Conservation (phyloP, 768 basidiomycete genomes). For the Podaxis rugospora region DNA sequence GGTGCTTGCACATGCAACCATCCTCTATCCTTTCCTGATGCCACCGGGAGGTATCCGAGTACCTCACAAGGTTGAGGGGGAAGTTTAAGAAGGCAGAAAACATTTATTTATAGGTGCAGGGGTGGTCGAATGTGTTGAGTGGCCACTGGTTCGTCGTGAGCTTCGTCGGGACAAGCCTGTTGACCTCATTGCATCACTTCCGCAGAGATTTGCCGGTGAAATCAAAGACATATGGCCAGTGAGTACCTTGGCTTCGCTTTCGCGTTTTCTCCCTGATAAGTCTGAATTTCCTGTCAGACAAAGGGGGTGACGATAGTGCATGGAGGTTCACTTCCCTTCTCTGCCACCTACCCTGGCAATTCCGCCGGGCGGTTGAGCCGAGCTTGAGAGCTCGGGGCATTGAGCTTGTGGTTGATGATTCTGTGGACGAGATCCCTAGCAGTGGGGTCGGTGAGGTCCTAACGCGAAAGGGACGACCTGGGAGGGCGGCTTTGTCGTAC, state of each 20-base stretch:
- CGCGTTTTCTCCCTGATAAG: background rate
- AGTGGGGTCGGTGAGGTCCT: background rate
- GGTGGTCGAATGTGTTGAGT: background rate
- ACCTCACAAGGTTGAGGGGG: background rate
- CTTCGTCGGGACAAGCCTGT: too few relatives aligned
- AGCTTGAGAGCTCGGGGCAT: conserved; percentile 23
- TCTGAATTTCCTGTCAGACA: background rate
- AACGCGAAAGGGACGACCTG: background rate
- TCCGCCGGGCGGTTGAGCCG: background rate
- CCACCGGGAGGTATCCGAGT: background rate
- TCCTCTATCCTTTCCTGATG: background rate
- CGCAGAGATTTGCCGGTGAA: background rate
- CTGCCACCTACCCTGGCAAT: background rate
- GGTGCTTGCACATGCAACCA: background rate
- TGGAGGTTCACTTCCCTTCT: background rate
- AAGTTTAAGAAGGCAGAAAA: background rate
- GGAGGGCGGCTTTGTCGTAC: background rate
- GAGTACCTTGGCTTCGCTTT: background rate
- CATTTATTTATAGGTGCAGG: background rate
- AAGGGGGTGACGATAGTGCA: background rate
- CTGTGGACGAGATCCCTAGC: conserved; percentile 31
- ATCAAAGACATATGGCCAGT: background rate
- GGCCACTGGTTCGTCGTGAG: background rate
- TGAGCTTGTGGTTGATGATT: conserved; percentile 45
- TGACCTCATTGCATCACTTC: background rate